Evolutionary conservation across 257 asterid genomes (phyloP), one percentile per base, ranked within the genome.

Genomic region (Plantago major): DNA sequence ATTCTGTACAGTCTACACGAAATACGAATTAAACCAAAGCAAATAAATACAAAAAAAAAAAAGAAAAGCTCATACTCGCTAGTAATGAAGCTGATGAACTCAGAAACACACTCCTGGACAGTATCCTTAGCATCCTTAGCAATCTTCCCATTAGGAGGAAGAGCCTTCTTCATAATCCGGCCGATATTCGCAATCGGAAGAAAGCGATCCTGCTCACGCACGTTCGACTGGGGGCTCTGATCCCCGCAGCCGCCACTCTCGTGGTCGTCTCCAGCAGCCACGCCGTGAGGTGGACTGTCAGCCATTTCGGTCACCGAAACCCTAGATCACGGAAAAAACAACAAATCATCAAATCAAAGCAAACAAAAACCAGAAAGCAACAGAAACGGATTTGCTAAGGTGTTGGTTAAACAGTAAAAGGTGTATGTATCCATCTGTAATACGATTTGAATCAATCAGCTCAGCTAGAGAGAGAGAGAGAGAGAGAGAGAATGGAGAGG

Each of bases 111-210:
- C 71, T 85, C 94, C 73, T 82, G 90, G 57, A 82, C 94, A 42
- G 87, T 78, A 57, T 85, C 94, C 75, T 85, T 85, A 3, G 94
- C 81, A n/a, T 85, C 94, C 79, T 80, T 82, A 9, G 86, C 85
- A 60, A 85, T 85, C 76, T 82, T 85, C 10, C 88, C 94, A 42
- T 85, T 85, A 9, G 88, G 64, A 42, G 94, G 94, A 74, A 85
- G 68, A 14, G 86, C 94, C 56, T 82, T 85, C 76, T 85, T 85
- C 94, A 85, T 85, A 67, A 85, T 85, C 10, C 94, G 83, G 3
- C 90, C 85, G 1, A 85, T 81, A 67, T 85, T 85, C 37, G 94
- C 94, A 42, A 85, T 80, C 30, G 94, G 94, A 4, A 85, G 84
- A 59, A 73, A 80, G 13, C 90, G 82, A 73, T 85, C 94, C 71